These are phyloP conservation scores for Clonostachys rosea DNA, from an alignment of 2,329 filamentous ascomycete genomes.

Conservation along the genomic window DNA sequence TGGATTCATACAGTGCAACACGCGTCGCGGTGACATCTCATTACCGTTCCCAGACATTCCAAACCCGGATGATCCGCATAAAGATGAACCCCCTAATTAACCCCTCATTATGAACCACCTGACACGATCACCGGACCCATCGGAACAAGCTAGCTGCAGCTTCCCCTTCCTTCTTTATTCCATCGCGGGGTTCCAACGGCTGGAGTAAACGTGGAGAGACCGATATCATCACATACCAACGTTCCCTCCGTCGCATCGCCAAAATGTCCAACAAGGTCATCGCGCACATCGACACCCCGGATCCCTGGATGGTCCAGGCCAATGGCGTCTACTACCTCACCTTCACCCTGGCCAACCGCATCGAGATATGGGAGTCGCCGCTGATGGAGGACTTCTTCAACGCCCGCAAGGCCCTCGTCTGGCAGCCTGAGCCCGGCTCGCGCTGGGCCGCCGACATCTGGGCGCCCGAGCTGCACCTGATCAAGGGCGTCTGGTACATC, in stretches of 20 bases:
- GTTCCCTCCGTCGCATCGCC: no score
- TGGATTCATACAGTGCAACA: no score
- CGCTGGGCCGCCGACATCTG: slow-evolving; percentile 13
- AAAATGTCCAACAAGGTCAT: slow-evolving; percentile 20
- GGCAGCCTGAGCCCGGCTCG: slow-evolving; percentile 10
- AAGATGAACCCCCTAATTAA: not conserved
- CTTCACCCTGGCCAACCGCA: slow-evolving; percentile 22
- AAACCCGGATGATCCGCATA: not conserved
- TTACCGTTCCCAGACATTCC: no score
- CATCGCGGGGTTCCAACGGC: no score
- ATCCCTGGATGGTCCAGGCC: slow-evolving; percentile 19
- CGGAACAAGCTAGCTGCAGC: no score
- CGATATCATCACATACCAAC: no score
- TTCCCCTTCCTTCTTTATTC: no score
- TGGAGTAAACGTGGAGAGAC: no score
- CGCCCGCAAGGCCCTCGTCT: slow-evolving; percentile 13
- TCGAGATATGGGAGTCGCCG: slow-evolving; percentile 24
- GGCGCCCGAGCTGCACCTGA: slow-evolving; percentile 13
- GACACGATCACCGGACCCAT: no score
- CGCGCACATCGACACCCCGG: slow-evolving; percentile 17
- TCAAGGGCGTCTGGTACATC: slow-evolving; percentile 13
- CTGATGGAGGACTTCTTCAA: slow-evolving; percentile 20
- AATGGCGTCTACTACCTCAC: slow-evolving; percentile 20
- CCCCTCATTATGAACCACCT: no score
- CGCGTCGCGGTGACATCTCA: no score